Conservation (phyloP, 139 green algal genomes). For the Chlamydomonas sp. region DNA sequence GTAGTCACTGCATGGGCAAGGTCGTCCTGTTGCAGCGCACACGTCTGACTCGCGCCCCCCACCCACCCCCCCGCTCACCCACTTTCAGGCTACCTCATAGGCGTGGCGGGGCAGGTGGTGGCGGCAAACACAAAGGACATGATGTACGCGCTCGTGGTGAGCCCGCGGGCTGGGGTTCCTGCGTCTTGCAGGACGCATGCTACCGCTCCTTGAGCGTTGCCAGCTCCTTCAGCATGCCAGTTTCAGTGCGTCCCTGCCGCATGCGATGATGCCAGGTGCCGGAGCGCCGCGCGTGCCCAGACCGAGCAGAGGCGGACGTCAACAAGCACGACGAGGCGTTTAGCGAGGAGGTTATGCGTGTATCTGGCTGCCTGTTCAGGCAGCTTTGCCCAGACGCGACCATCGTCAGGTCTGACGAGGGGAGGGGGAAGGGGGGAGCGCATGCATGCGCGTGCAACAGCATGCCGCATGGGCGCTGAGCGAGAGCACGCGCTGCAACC, state of each 20-base stretch:
- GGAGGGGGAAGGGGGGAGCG: too few relatives aligned
- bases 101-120: constrained; percentile 18
- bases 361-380: constrained; percentile 16
- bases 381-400: constrained; percentile 24
- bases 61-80: too few relatives aligned
- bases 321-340: constrained; percentile 27
- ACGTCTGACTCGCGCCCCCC: background rate
- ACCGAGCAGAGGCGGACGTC: constrained; percentile 24
- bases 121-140: constrained; percentile 15
- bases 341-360: constrained; percentile 27
- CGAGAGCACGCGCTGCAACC: background rate
- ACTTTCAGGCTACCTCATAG: constrained; percentile 28
- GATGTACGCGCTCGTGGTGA: constrained; percentile 29
- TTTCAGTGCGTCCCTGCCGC: too few relatives aligned
- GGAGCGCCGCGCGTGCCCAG: constrained; percentile 28
- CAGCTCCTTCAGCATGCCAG: too few relatives aligned
- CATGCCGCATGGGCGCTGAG: background rate
- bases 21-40: background rate
- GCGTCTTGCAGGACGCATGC: too few relatives aligned
- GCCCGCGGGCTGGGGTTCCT: too few relatives aligned
- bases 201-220: too few relatives aligned
- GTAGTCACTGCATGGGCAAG: background rate
- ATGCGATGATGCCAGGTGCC: constrained; percentile 34
- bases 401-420: constrained; percentile 24
- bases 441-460: background rate